Percentiles rank a stretch among this genome's conserved stretches.
These are phyloP conservation scores for Tremellales sp. DNA, from an alignment of 1,284 basidiomycete genomes.

Conservation along the genomic window DNA sequence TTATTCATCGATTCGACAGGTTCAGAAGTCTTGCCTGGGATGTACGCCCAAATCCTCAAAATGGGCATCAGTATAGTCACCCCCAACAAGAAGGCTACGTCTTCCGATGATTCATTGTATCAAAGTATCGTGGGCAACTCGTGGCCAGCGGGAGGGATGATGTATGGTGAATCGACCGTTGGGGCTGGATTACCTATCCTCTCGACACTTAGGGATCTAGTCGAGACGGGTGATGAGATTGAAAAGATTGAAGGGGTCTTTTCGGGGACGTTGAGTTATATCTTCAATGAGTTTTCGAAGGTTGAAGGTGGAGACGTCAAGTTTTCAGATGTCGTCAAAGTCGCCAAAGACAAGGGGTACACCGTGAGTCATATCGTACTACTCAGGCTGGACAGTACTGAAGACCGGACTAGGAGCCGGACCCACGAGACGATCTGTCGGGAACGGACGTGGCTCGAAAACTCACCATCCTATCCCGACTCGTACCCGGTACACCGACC, in stretches of 20 bases:
- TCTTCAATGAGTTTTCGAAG: conserved; percentile 92
- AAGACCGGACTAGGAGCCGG: conserved; percentile 75
- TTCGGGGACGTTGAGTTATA: conserved; percentile 95
- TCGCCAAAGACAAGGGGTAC: conserved; percentile 89
- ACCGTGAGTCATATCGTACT: conserved; percentile 58
- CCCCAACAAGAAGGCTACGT: conserved; percentile 97
- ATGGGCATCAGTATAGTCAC: conserved; percentile 85
- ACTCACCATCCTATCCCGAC: conserved; percentile 86
- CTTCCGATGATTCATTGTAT: conserved; percentile 69
- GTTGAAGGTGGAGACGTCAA: conserved; percentile 45
- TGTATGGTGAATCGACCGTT: conserved; percentile 89
- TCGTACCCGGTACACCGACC: conserved; percentile 52
- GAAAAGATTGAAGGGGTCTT: conserved; percentile 56
- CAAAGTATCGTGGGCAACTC: conserved; percentile 59
- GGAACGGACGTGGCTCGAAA: conserved; percentile 97
- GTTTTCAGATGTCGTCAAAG: conserved; percentile 85
- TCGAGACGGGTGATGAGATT: conserved; percentile 83
- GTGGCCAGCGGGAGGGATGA: conserved; percentile 55
- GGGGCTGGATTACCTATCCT: conserved; percentile 94
- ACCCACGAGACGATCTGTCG: conserved; percentile 92
- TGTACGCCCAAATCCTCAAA: conserved; percentile 78
- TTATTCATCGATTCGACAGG: conserved; percentile 94
- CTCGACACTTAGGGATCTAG: conserved; percentile 82
- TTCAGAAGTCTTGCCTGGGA: conserved; percentile 71
- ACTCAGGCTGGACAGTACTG: not conserved